These are phyloP conservation scores for Neopestalotiopsis sp. DNA, from an alignment of 2,329 filamentous ascomycete species.

Conservation along the genomic window DNA sequence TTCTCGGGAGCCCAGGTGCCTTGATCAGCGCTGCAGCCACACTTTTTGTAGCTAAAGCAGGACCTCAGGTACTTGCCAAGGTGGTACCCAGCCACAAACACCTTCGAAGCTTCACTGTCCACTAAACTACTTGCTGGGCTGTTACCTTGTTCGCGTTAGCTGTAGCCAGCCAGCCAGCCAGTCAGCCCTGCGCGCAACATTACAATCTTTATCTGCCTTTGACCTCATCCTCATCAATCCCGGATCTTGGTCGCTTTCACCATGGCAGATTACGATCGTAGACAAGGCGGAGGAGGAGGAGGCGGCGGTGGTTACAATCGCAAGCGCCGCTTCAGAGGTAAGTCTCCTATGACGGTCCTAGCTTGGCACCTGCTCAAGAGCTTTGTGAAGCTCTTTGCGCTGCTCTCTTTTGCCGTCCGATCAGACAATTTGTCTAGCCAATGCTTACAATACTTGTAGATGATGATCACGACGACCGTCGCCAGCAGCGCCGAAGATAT, in stretches of 20 bases:
- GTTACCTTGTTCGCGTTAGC: background rate
- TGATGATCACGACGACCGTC: slow-evolving; percentile 76
- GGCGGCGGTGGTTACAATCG: slow-evolving; percentile 62
- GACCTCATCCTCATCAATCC: background rate
- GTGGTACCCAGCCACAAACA: background rate
- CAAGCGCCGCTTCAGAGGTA: slow-evolving; percentile 84
- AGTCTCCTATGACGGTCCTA: slow-evolving; percentile 26
- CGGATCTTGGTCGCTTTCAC: slow-evolving; percentile 12
- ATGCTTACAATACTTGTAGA: slow-evolving; percentile 50
- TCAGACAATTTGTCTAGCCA: background rate
- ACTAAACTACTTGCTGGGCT: background rate
- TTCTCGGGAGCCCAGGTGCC: no score
- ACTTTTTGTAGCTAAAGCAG: no score
- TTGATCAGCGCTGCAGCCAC: no score
- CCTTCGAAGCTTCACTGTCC: background rate
- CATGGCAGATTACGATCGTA: slow-evolving; percentile 64
- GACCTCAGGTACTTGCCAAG: no score
- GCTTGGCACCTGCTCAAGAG: background rate
- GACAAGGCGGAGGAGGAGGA: slow-evolving; percentile 34
- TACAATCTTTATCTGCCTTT: background rate
- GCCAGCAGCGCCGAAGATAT: slow-evolving; percentile 75
- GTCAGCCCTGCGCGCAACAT: background rate
- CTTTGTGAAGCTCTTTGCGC: slow-evolving; percentile 1
- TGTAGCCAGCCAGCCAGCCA: background rate
- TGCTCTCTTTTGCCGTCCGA: background rate